These are phyloP conservation scores for Saccharomycopsis fodiens DNA, from an alignment of 805 yeast species.

Conservation along the genomic window DNA sequence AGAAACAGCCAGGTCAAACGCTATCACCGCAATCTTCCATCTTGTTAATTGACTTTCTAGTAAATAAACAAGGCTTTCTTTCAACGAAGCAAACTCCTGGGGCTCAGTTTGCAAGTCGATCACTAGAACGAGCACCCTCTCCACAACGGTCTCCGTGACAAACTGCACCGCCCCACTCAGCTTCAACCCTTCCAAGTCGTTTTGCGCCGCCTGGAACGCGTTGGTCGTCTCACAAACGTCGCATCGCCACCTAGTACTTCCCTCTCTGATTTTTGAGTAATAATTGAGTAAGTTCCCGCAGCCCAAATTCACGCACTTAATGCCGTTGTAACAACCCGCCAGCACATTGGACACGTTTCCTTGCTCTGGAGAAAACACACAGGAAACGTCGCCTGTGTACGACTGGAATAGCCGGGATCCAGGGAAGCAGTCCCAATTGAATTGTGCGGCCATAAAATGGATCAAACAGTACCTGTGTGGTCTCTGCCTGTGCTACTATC, in stretches of 20 bases:
- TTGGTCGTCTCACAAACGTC: not conserved
- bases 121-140: conserved; percentile 35
- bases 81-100: conserved; percentile 46
- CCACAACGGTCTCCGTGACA: not conserved
- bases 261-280: not conserved
- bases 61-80: conserved; percentile 23
- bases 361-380: conserved; percentile 48
- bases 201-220: not conserved
- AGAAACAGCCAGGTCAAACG: not conserved
- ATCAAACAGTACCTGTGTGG: no score
- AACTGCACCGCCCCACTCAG: not conserved
- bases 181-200: not conserved
- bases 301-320: conserved; percentile 10
- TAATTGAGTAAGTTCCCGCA: conserved; percentile 13
- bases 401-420: conserved; percentile 49
- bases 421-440: conserved; percentile 69
- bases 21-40: not conserved
- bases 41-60: not conserved
- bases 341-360: not conserved
- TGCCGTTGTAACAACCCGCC: not conserved
- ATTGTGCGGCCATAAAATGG: no score
- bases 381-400: conserved; percentile 51
- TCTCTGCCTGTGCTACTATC: no score
- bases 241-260: not conserved
- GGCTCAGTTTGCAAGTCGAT: conserved; percentile 53